Evolutionary conservation across 2,329 filamentous ascomycete species (phyloP).

Genomic region (Pseudogymnoascus sp.): DNA sequence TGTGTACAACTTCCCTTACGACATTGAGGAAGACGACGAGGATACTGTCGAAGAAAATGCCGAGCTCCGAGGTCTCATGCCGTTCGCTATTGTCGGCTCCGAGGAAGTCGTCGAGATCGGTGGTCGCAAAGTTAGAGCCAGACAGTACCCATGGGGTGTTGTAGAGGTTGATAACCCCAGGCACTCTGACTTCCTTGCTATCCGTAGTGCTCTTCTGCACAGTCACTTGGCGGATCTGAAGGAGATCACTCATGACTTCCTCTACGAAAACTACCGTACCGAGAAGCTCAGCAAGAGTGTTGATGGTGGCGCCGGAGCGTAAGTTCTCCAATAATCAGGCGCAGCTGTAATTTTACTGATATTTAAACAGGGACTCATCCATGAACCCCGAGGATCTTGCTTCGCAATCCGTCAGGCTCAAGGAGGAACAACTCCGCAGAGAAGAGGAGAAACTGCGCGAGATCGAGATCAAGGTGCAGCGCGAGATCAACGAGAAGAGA

Average conservation of each 20-base stretch:
- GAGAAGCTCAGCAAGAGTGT: slow-evolving; percentile 99
- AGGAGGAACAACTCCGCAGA: slow-evolving; percentile 97
- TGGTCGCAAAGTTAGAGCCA: slow-evolving; percentile 82
- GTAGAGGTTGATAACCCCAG: slow-evolving; percentile 99
- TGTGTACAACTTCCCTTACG: slow-evolving; percentile 99
- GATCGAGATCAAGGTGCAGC: slow-evolving; percentile 98
- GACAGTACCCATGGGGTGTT: slow-evolving; percentile 98
- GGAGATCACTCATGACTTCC: slow-evolving; percentile 99
- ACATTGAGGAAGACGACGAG: slow-evolving; percentile 98
- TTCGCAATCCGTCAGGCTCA: slow-evolving; percentile 93
- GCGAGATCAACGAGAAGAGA: slow-evolving; percentile 99
- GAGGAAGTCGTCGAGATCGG: slow-evolving; percentile 93
- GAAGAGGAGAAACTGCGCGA: slow-evolving; percentile 99
- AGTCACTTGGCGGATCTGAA: slow-evolving; percentile 97
- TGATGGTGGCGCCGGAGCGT: slow-evolving; percentile 81
- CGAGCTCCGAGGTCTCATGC: slow-evolving; percentile 94
- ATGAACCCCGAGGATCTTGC: slow-evolving; percentile 98
- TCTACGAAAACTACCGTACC: slow-evolving; percentile 99
- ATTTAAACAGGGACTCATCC: slow-evolving; percentile 58
- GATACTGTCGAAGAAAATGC: slow-evolving; percentile 99
- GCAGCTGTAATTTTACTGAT: slow-evolving; percentile 29
- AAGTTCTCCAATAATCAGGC: slow-evolving; percentile 40
- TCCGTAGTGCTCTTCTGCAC: slow-evolving; percentile 91
- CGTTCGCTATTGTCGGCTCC: slow-evolving; percentile 96
- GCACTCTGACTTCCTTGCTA: slow-evolving; percentile 96